Evolutionary conservation across 164 flowering plant genomes (phyloP), one percentile per base, ranked within the genome.

Genomic region (Vitis amurensis): DNA sequence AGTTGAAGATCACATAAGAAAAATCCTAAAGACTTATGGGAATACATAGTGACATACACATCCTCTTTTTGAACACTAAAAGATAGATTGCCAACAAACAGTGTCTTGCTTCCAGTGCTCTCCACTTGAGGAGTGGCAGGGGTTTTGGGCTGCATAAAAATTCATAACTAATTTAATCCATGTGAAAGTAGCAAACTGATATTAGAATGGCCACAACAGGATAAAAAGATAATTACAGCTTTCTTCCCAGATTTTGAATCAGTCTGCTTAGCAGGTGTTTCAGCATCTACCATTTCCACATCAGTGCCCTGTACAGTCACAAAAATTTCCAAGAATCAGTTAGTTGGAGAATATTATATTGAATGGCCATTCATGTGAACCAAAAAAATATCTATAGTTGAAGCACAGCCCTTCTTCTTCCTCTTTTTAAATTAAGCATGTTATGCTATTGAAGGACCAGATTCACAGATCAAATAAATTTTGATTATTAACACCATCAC

Each of bases 81-180:
- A 0, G 93, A 74, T 1, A 94, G 76, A 73, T 94, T 94, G 51
- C 98, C 98, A 64, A 73, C 84, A 81, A 92, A 94, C 5, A 94
- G 66, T 1, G 91, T 89, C 76, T 81, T 89, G 8, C 91, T 81
- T 9, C 88, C 96, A 2, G 78, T 27, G 11, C 66, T 11, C 52
- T 82, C 73, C 57, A 29, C 65, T 69, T 76, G 70, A 53, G 90
- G 84, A 37, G 96, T 81, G 12, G 69, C 73, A 47, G 97, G 98
- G 30, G 96, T 85, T 67, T 87, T 77, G 8, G 83, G 85, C 97
- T 92, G 85, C 73, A 80, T 11, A 55, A 59, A 31, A 59, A 19
- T 16, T 11, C 11, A 63, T 5, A 1, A 15, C n/a, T 52, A 52
- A 55, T 55, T 55, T 13, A 56, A 0, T 27, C 30, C 9, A 31